Percentiles rank a stretch among this genome's conserved stretches.
These are phyloP conservation scores for Sambucus nigra DNA, from an alignment of 129 eudicot species.

Conservation along the genomic window DNA sequence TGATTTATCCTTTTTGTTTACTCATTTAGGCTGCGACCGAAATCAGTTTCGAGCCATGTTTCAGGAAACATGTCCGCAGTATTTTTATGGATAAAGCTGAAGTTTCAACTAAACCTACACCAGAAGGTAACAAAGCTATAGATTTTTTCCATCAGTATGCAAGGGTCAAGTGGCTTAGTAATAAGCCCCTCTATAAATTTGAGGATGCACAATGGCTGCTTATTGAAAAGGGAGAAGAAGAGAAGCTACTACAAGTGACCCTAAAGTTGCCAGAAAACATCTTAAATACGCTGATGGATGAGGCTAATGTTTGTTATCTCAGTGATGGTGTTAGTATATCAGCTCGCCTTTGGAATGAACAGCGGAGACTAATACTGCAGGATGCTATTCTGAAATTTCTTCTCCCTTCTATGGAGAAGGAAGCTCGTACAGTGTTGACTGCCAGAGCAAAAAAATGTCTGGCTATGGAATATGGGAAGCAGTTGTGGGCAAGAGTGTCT, in stretches of 20 bases:
- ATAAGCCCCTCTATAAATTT: background rate
- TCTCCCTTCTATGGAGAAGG: slow-evolving; percentile 1
- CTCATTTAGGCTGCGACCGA: background rate
- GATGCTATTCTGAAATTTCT: background rate
- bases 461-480: background rate
- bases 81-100: background rate
- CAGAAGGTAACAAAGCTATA: background rate
- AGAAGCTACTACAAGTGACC: background rate
- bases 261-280: background rate
- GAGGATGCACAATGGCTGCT: slow-evolving; percentile 4
- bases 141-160: background rate
- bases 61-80: slow-evolving; percentile 2
- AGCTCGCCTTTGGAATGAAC: background rate
- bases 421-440: background rate
- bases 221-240: background rate
- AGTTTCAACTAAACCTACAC: background rate
- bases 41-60: background rate
- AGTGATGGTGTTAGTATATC: background rate
- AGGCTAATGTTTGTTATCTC: background rate
- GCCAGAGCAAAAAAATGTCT: background rate
- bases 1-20: background rate
- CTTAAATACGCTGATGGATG: background rate
- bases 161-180: background rate
- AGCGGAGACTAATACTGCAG: background rate
- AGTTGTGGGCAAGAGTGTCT: background rate